These are phyloP conservation scores for Penicillium arizonense DNA, from an alignment of 495 filamentous ascomycete species.

Conservation along the genomic window DNA sequence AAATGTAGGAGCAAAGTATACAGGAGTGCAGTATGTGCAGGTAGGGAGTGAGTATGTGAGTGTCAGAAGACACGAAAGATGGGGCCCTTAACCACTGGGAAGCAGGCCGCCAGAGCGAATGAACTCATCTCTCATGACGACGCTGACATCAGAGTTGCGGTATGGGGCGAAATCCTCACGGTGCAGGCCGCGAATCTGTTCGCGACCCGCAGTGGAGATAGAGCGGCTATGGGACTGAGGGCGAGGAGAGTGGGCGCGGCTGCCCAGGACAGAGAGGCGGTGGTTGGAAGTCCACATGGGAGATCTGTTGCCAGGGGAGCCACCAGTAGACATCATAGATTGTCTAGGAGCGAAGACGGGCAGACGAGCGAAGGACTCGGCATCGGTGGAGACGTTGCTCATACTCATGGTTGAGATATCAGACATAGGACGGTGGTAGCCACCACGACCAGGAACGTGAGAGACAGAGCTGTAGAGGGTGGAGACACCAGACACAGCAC, in stretches of 20 bases:
- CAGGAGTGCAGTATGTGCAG: constrained; percentile 5
- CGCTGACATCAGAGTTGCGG: constrained; percentile 42
- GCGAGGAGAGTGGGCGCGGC: constrained; percentile 13
- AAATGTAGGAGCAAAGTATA: constrained; percentile 1
- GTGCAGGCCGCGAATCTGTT: constrained; percentile 37
- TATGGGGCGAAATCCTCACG: constrained; percentile 40
- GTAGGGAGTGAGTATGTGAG: neutral
- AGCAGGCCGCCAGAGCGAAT: constrained; percentile 21
- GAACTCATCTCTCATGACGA: constrained; percentile 42
- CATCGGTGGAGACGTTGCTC: constrained; percentile 34
- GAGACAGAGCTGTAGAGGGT: constrained; percentile 32
- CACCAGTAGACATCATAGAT: constrained; percentile 14
- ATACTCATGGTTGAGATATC: constrained; percentile 30
- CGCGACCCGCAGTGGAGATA: constrained; percentile 32
- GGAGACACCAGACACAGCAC: constrained; percentile 35
- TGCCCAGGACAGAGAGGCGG: constrained; percentile 10
- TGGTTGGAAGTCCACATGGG: constrained; percentile 11
- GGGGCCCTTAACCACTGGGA: neutral
- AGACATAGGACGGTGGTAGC: constrained; percentile 22
- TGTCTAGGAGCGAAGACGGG: constrained; percentile 40
- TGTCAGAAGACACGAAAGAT: neutral
- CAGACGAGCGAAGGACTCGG: constrained; percentile 31
- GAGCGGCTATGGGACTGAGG: constrained; percentile 23
- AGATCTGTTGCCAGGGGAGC: constrained; percentile 15
- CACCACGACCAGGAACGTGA: constrained; percentile 22